These are phyloP conservation scores for Cutaneotrichosporon arboriforme DNA, from an alignment of 1,284 basidiomycete genomes.

Conservation along the genomic window DNA sequence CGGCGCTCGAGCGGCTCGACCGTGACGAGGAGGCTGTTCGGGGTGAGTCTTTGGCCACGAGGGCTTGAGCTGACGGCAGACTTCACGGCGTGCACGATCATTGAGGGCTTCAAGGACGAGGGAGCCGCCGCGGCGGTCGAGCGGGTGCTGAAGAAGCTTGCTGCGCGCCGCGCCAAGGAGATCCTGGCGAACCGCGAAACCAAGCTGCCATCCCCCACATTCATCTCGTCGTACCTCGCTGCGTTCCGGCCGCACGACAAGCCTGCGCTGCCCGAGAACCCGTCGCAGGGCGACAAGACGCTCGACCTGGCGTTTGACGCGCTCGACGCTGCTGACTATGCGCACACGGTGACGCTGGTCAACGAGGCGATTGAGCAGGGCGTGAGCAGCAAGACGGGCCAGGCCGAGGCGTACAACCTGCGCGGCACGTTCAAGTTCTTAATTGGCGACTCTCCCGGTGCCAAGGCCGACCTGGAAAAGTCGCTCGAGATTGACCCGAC, in stretches of 20 bases:
- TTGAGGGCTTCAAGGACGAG: conserved; percentile 87
- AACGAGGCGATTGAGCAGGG: conserved; percentile 86
- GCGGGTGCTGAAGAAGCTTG: conserved; percentile 80
- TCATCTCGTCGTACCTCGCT: conserved; percentile 92
- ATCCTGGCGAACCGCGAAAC: conserved; percentile 67
- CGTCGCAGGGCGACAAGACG: conserved; percentile 71
- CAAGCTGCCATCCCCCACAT: conserved; percentile 81
- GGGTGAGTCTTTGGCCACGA: conserved; percentile 53
- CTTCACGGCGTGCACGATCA: conserved; percentile 90
- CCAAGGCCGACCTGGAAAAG: conserved; percentile 76
- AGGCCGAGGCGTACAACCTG: conserved; percentile 86
- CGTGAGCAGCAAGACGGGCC: conserved; percentile 67
- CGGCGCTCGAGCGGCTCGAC: conserved; percentile 74
- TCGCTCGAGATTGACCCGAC: conserved; percentile 68
- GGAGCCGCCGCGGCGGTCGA: conserved; percentile 76
- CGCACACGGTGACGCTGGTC: conserved; percentile 71
- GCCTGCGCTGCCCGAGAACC: conserved; percentile 69
- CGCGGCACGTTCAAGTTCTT: conserved; percentile 98
- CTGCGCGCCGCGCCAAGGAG: conserved; percentile 64
- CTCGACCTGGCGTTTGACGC: conserved; percentile 76
- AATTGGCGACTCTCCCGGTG: conserved; percentile 74
- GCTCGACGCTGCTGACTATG: conserved; percentile 78
- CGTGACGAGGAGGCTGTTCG: conserved; percentile 69
- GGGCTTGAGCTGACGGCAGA: conserved; percentile 50
- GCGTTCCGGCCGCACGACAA: conserved; percentile 80